Conservation (phyloP, 441 rosid genomes). For the Erysimum pusillum region DNA sequence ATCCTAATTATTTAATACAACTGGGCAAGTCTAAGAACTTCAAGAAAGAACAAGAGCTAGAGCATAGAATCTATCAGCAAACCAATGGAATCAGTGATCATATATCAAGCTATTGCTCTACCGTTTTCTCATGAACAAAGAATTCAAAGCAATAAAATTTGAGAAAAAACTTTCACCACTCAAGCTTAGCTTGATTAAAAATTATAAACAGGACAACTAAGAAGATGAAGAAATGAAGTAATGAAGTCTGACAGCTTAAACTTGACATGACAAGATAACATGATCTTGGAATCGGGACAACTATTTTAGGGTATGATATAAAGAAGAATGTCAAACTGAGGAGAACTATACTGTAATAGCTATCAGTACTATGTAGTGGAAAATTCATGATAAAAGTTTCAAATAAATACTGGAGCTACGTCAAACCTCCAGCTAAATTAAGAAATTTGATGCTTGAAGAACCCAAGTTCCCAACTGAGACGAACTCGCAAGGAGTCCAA, state of each 20-base stretch:
- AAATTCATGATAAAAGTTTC: no score
- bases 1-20: constrained; percentile 27
- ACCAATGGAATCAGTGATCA: constrained; percentile 6
- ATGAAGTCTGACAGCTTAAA: no score
- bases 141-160: background rate
- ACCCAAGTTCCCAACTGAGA: constrained; percentile 11
- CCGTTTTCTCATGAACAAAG: constrained; percentile 18
- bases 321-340: no score
- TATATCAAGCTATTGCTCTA: constrained; percentile 16
- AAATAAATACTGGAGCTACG: no score
- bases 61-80: constrained; percentile 14
- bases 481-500: constrained; percentile 1
- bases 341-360: no score
- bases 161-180: background rate
- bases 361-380: no score
- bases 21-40: constrained; percentile 18
- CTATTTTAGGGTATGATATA: no score
- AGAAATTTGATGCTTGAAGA: background rate
- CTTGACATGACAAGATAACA: no score
- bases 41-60: constrained; percentile 11
- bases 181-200: no score
- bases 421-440: background rate
- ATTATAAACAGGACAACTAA: no score
- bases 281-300: no score
- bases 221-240: no score